These are phyloP conservation scores for Ophiostoma ulmi DNA, from an alignment of 2,329 filamentous ascomycete genomes.

Conservation along the genomic window DNA sequence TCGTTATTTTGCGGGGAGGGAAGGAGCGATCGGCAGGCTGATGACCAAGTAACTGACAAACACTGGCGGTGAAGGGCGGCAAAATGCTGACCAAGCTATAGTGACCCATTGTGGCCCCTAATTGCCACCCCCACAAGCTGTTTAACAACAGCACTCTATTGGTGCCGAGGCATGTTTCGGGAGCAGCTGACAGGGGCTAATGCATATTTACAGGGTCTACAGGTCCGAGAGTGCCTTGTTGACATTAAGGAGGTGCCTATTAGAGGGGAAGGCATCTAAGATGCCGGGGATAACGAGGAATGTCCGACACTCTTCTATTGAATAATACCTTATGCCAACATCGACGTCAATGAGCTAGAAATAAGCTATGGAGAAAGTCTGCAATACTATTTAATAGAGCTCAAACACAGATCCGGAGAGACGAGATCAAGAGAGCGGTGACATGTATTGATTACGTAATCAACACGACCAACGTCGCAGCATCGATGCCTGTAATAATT, in stretches of 20 bases:
- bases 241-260: background rate
- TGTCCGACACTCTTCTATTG: background rate
- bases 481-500: too few relatives aligned
- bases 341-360: background rate
- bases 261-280: background rate
- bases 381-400: too few relatives aligned
- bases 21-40: background rate
- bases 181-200: conserved; percentile 22
- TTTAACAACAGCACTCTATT: background rate
- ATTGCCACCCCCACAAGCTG: conserved; percentile 16
- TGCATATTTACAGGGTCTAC: background rate
- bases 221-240: background rate
- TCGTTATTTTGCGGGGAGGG: conserved; percentile 12
- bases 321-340: too few relatives aligned
- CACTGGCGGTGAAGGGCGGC: conserved; percentile 21
- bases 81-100: conserved; percentile 16
- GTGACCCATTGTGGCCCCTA: background rate
- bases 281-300: background rate
- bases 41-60: conserved; percentile 12
- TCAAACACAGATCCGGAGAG: too few relatives aligned
- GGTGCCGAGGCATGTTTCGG: conserved; percentile 23
- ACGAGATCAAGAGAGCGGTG: too few relatives aligned
- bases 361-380: background rate
- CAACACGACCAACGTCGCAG: too few relatives aligned
- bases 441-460: background rate